Evolutionary conservation across 1,139 yeast genomes (phyloP).

Genomic region (Magnusiomyces sp.): DNA sequence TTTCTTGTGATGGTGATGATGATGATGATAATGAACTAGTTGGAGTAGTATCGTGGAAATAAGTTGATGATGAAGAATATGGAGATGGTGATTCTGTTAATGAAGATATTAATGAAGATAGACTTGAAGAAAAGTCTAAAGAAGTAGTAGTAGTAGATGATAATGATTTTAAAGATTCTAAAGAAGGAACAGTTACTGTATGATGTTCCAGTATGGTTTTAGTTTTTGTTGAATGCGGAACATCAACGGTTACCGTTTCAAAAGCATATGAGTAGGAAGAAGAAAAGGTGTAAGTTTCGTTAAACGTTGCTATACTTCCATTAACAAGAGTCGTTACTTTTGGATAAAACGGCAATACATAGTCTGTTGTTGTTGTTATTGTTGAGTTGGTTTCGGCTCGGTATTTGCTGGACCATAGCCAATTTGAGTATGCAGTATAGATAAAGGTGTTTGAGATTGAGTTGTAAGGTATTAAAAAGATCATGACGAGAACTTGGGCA

Average conservation of each 20-base stretch:
- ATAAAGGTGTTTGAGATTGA: not conserved
- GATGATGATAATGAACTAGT: too few species aligned
- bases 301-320: not conserved
- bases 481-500: slow-evolving; percentile 11
- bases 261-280: too few species aligned
- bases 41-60: too few species aligned
- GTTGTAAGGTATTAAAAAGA: slow-evolving; percentile 10
- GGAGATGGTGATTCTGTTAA: not conserved
- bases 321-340: not conserved
- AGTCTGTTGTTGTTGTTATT: not conserved
- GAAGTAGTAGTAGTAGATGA: not conserved
- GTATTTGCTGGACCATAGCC: not conserved
- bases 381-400: not conserved
- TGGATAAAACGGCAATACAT: not conserved
- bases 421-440: not conserved
- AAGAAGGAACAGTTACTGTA: not conserved
- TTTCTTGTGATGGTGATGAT: too few species aligned
- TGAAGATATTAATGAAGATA: not conserved
- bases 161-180: too few species aligned
- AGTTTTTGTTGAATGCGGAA: not conserved
- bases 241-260: not conserved
- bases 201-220: not conserved
- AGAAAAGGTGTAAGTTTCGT: too few species aligned
- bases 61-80: too few species aligned
- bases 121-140: not conserved